Evolutionary conservation across 768 basidiomycete species (phyloP).

Genomic region (Pilatotrama ljubarskyi): DNA sequence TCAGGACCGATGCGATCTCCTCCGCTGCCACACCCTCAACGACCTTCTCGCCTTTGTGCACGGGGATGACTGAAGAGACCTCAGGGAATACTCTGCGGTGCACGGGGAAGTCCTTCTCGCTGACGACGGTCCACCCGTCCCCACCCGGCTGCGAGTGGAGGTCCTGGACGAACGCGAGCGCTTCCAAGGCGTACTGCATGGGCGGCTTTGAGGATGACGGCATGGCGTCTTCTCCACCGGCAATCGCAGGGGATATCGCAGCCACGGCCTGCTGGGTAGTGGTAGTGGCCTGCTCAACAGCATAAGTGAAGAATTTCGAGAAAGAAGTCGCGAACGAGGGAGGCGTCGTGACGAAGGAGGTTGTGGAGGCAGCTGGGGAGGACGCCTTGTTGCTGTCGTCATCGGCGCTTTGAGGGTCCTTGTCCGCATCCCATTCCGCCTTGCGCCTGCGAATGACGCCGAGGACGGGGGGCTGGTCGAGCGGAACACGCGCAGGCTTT

Average conservation of each 20-base stretch:
- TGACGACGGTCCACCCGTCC: slow-evolving; percentile 74
- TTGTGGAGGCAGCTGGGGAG: slow-evolving; percentile 20
- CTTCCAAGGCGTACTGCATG: slow-evolving; percentile 81
- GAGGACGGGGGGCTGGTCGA: slow-evolving; percentile 90
- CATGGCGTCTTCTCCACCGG: slow-evolving; percentile 39
- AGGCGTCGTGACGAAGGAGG: slow-evolving; percentile 51
- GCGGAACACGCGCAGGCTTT: slow-evolving; percentile 81
- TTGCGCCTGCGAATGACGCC: slow-evolving; percentile 65
- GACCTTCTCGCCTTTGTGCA: slow-evolving; percentile 87
- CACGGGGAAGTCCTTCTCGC: slow-evolving; percentile 74
- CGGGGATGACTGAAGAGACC: slow-evolving; percentile 77
- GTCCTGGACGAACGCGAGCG: slow-evolving; percentile 75
- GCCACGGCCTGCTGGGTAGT: slow-evolving; percentile 80
- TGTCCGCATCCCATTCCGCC: slow-evolving; percentile 70
- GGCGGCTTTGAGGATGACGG: slow-evolving; percentile 64
- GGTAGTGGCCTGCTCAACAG: slow-evolving; percentile 69
- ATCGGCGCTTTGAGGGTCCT: slow-evolving; percentile 25
- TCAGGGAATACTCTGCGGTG: slow-evolving; percentile 75
- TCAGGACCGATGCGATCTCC: slow-evolving; percentile 76
- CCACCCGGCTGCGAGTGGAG: slow-evolving; percentile 56
- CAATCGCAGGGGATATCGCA: slow-evolving; percentile 62
- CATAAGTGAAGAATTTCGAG: slow-evolving; percentile 69
- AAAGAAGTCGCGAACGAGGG: slow-evolving; percentile 72
- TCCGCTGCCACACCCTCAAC: slow-evolving; percentile 93
- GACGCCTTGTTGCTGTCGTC: slow-evolving; percentile 2